Conservation (phyloP, 1,284 basidiomycete genomes). For the Inonotus hispidus region DNA sequence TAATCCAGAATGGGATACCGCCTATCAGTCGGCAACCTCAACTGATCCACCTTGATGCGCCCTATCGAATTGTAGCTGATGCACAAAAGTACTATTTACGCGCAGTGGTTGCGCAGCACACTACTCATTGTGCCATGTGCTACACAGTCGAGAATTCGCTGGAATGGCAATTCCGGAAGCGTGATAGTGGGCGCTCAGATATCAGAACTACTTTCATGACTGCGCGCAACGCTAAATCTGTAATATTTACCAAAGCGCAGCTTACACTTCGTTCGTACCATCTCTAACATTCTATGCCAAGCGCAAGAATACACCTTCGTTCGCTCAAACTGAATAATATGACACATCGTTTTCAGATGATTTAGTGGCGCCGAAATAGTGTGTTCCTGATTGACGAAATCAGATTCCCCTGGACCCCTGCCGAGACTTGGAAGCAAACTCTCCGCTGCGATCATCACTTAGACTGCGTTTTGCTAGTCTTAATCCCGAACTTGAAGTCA, state of each 20-base stretch:
- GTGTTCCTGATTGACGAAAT: neutral
- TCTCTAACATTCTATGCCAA: neutral
- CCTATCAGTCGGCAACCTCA: too few relatives aligned
- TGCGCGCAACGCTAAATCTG: neutral
- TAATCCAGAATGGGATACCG: too few relatives aligned
- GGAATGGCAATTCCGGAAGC: neutral
- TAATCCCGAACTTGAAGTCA: neutral
- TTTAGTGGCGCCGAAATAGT: neutral
- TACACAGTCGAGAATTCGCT: neutral
- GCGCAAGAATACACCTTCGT: neutral
- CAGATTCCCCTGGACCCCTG: neutral
- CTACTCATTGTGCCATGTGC: neutral
- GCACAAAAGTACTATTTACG: neutral
- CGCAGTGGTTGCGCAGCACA: neutral
- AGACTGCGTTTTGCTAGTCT: slow-evolving; percentile 7
- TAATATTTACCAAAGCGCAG: neutral
- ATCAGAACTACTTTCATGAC: neutral
- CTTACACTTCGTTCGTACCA: neutral
- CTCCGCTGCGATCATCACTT: neutral
- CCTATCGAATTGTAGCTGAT: neutral
- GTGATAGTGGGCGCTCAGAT: neutral
- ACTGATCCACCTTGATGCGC: too few relatives aligned
- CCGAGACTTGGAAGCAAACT: neutral
- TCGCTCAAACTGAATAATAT: neutral
- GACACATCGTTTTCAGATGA: neutral